phyloP scores from a whole-genome alignment of 225 moss, liverwort and hornwort genomes.

The Marchantia polymorpha region DNA sequence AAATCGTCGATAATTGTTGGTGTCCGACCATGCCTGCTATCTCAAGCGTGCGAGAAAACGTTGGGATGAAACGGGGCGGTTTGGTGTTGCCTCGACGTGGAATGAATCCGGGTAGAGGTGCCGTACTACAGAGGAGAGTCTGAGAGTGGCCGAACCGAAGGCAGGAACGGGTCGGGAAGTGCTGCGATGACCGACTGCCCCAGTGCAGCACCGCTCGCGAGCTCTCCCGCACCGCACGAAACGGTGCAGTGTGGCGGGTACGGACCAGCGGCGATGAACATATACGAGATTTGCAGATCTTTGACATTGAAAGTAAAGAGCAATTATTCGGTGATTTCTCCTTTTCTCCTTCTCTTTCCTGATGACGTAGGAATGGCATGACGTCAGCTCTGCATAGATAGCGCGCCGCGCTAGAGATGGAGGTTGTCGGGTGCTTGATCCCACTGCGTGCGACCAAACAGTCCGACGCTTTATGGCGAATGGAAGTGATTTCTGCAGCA shows the following conservation, averaged over 20 bases:
- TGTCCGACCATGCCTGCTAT: no score
- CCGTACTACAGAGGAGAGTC: no score
- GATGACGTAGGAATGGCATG: not conserved
- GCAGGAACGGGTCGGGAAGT: no score
- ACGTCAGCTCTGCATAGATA: not conserved
- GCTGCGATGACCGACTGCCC: not conserved
- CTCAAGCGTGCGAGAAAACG: no score
- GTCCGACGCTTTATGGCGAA: not conserved
- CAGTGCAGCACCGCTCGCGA: not conserved
- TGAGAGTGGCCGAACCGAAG: no score
- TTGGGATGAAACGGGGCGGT: no score
- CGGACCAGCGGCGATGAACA: not conserved
- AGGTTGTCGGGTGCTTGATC: not conserved
- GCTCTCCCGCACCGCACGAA: not conserved
- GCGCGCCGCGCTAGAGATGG: not conserved
- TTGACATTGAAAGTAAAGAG: not conserved
- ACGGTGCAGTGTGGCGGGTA: not conserved
- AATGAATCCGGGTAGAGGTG: no score
- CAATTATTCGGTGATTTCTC: not conserved
- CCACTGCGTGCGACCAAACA: not conserved
- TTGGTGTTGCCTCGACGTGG: no score
- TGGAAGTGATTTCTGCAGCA: not conserved
- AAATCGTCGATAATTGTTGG: no score
- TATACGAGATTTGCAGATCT: not conserved
- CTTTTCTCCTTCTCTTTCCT: not conserved